phyloP scores from a whole-genome alignment of 805 yeast genomes.

The Brettanomyces sp. region DNA sequence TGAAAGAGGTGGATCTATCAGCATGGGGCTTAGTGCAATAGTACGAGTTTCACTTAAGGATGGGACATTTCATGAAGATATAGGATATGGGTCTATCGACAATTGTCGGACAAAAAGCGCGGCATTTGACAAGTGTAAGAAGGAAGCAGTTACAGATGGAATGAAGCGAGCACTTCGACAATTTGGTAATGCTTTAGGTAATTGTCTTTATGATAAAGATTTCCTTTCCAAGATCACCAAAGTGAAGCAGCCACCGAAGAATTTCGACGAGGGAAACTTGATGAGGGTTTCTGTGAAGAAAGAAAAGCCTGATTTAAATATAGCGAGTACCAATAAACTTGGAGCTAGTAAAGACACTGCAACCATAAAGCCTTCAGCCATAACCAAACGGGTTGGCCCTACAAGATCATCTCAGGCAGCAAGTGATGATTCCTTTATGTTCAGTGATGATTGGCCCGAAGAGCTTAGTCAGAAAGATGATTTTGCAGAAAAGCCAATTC shows the following conservation, averaged over 20 bases:
- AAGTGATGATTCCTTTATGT: slow-evolving; percentile 43
- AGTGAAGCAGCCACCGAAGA: slow-evolving; percentile 25
- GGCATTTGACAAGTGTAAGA: slow-evolving; percentile 74
- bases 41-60: slow-evolving; percentile 68
- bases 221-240: slow-evolving; percentile 43
- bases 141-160: slow-evolving; percentile 82
- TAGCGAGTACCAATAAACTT: not conserved
- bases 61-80: slow-evolving; percentile 74
- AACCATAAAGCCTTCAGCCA: not conserved
- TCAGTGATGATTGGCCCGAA: slow-evolving; percentile 36
- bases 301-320: not conserved
- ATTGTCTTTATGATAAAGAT: slow-evolving; percentile 73
- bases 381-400: not conserved
- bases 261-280: slow-evolving; percentile 22
- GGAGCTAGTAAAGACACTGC: not conserved
- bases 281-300: slow-evolving; percentile 15
- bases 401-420: not conserved
- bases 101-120: slow-evolving; percentile 59
- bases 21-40: slow-evolving; percentile 61
- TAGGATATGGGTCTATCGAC: slow-evolving; percentile 69
- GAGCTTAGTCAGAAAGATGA: slow-evolving; percentile 9
- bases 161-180: slow-evolving; percentile 69
- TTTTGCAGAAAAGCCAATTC: slow-evolving; percentile 20
- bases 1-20: slow-evolving; percentile 45
- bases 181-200: slow-evolving; percentile 74